These are phyloP conservation scores for Saturnispora kantuleensis DNA, from an alignment of 805 yeast species.

Conservation along the genomic window DNA sequence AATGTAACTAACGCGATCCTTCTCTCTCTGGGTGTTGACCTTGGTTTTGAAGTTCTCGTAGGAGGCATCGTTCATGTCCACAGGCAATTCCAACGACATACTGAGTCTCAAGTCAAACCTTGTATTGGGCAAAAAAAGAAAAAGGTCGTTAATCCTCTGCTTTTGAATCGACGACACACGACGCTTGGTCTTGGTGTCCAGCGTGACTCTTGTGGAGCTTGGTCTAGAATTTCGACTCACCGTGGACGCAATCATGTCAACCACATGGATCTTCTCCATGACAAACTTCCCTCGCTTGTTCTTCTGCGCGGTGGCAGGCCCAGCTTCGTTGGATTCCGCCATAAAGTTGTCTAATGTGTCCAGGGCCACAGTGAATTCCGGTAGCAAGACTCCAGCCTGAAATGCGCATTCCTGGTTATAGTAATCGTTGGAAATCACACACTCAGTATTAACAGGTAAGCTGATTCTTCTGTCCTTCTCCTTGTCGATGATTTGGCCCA, in stretches of 20 bases:
- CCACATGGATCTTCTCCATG: conserved; percentile 49
- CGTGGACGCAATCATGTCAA: conserved; percentile 55
- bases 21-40: conserved; percentile 47
- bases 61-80: conserved; percentile 41
- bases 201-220: conserved; percentile 52
- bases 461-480: conserved; percentile 50
- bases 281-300: conserved; percentile 34
- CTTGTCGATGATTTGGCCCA: conserved; percentile 62
- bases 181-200: conserved; percentile 60
- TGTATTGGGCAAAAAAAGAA: conserved; percentile 65
- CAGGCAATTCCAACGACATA: conserved; percentile 68
- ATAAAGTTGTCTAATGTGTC: conserved; percentile 47
- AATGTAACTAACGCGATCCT: conserved; percentile 63
- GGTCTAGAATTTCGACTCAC: conserved; percentile 59
- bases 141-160: conserved; percentile 60
- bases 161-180: conserved; percentile 62
- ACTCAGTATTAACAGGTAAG: conserved; percentile 61
- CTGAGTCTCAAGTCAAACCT: conserved; percentile 71
- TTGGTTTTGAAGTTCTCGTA: conserved; percentile 42
- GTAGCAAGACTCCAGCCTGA: conserved; percentile 56
- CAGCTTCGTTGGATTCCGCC: conserved; percentile 16
- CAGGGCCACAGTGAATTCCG: conserved; percentile 47
- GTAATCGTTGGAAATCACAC: conserved; percentile 40
- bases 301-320: conserved; percentile 9
- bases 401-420: conserved; percentile 47